A percentile compares a stretch with the other conserved stretches of the same genome.
phyloP scores from a whole-genome alignment of 805 yeast genomes.

The Wickerhamomyces chaumierensis region DNA sequence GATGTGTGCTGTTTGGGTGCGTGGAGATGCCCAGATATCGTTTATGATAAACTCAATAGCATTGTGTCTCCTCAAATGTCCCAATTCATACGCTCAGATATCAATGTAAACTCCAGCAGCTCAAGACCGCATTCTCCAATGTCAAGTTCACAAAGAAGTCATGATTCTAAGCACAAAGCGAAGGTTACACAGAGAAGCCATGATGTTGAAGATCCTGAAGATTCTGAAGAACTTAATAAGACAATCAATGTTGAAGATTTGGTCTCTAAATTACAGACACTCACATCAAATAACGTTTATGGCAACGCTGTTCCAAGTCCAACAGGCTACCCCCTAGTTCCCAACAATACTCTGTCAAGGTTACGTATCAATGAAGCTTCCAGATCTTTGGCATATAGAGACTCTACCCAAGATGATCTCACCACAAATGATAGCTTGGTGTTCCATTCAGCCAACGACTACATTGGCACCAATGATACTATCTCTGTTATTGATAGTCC shows the following conservation, averaged over 20 bases:
- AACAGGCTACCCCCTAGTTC: background rate
- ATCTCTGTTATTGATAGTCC: background rate
- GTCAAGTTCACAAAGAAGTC: too few species aligned
- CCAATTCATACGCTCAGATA: constrained; percentile 12
- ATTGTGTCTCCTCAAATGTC: too few species aligned
- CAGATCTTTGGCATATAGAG: background rate
- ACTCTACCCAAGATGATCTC: background rate
- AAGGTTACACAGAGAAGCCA: too few species aligned
- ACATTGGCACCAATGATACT: background rate
- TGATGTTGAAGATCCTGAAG: too few species aligned
- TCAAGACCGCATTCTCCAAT: too few species aligned
- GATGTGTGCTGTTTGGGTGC: too few species aligned
- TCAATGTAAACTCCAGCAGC: constrained; percentile 11
- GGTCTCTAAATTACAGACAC: background rate
- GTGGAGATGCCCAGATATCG: too few species aligned
- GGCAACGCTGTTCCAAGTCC: background rate
- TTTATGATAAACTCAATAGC: too few species aligned
- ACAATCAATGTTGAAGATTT: constrained; percentile 1
- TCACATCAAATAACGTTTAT: background rate
- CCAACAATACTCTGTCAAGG: background rate
- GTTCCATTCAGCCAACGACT: background rate
- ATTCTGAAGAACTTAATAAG: constrained; percentile 4
- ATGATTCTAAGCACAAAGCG: too few species aligned
- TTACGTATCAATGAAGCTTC: background rate
- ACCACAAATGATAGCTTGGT: background rate